phyloP scores from a whole-genome alignment of 1,139 yeast species.

The Debaryomyces nepalensis region DNA sequence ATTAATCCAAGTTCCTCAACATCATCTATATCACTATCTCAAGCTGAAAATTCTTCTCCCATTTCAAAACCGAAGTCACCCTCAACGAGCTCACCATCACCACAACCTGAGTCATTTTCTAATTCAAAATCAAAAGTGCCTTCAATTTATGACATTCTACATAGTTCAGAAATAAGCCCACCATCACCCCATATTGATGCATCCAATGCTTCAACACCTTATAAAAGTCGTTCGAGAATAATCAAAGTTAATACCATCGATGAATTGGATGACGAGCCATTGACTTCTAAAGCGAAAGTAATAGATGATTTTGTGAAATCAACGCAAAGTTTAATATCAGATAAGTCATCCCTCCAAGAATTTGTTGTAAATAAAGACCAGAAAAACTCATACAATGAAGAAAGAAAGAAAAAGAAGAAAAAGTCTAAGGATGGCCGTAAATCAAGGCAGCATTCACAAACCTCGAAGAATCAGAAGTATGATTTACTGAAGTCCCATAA shows the following conservation, averaged over 20 bases:
- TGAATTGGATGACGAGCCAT: slow-evolving; percentile 3
- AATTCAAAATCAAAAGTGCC: background rate
- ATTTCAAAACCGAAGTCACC: background rate
- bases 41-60: background rate
- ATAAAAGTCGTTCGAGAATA: slow-evolving; percentile 1
- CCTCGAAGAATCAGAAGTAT: background rate
- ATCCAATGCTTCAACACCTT: slow-evolving; percentile 1
- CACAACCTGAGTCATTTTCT: background rate
- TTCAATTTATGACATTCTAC: slow-evolving; percentile 2
- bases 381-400: background rate
- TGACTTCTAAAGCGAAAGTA: too few relatives aligned
- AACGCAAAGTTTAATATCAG: too few relatives aligned
- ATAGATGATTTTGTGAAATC: too few relatives aligned
- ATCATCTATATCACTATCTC: background rate
- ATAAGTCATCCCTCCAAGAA: too few relatives aligned
- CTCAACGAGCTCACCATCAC: background rate
- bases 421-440: slow-evolving; percentile 18
- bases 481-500: too few relatives aligned
- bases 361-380: background rate
- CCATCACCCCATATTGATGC: background rate
- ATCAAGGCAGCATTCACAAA: slow-evolving; percentile 1
- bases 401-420: slow-evolving; percentile 39
- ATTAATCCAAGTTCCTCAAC: slow-evolving; percentile 10
- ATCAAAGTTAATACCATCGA: slow-evolving; percentile 4
- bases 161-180: background rate